These are phyloP conservation scores for Spergularia azorica DNA, from an alignment of 179 eudicot species.

Conservation along the genomic window DNA sequence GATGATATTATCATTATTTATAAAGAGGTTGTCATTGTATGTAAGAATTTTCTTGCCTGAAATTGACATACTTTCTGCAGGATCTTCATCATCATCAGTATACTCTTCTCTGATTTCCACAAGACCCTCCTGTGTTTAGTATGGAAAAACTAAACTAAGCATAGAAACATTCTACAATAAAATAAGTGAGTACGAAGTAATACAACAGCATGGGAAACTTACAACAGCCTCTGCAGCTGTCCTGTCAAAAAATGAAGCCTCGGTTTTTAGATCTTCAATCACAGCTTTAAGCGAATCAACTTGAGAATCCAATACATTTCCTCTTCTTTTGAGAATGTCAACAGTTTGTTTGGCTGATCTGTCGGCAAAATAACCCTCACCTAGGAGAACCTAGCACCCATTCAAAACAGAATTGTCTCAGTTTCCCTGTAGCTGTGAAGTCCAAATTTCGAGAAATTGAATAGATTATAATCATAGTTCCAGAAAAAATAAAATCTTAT, in stretches of 20 bases:
- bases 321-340: conserved; percentile 89
- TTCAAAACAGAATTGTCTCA: conserved; percentile 17
- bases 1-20: neutral
- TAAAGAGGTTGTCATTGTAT: no score
- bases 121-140: conserved; percentile 73
- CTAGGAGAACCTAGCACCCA: conserved; percentile 71
- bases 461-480: neutral
- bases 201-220: conserved; percentile 23
- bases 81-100: conserved; percentile 37
- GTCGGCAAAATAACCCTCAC: conserved; percentile 89
- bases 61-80: conserved; percentile 31
- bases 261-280: conserved; percentile 66
- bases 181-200: conserved; percentile 4
- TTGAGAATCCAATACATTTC: conserved; percentile 65
- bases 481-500: neutral
- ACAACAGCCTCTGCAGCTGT: conserved; percentile 86
- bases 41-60: conserved; percentile 35
- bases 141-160: conserved; percentile 19
- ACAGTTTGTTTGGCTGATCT: conserved; percentile 87
- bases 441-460: neutral
- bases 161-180: neutral
- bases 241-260: conserved; percentile 82
- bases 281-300: conserved; percentile 67
- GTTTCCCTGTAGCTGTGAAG: no score
- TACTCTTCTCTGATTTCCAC: conserved; percentile 90